Base-by-base conservation (phyloP, 2,329 filamentous ascomycete genomes). In the Talaromyces atroroseus region DNA sequence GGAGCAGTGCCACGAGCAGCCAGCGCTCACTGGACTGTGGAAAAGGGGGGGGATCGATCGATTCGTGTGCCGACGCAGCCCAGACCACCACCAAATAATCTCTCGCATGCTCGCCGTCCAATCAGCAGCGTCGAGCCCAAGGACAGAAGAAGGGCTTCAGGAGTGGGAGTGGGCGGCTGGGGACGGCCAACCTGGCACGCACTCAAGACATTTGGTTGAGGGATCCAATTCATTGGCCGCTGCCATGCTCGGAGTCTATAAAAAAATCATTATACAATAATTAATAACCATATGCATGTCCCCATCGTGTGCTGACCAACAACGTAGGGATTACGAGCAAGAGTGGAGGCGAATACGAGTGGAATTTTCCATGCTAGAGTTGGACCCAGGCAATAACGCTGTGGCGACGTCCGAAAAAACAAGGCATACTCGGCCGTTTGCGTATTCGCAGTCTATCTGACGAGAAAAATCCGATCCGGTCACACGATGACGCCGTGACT, bases 401-500 rank as follows among this genome's bases (percentile, higher is more conserved):
- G 38, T 42, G 38, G 38, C 38, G 38, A 42, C 5, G 12, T 4
- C 36, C n/a, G n/a, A n/a, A n/a, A 40, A 40, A 40, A 40, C 36
- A 40, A 40, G 36, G 36, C 36, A 40, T 40, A n/a, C n/a, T n/a
- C n/a, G n/a, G 38, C 40, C 40, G 40, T 44, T 44, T n/a, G 18
- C 51, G 40, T 42, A 45, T 24, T 6, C 12, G 50, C 24, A 52
- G 12, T 10, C 5, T 10, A n/a, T 40, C 2, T 3, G 5, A 11
- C 14, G 16, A 18, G 2, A n/a, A 36, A 46, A 52, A 52, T 16
- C 50, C 54, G 42, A 46, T 32, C 38, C 44, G 49, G 24, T 56
- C 48, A 50, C 47, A 45, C 26, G 54, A 56, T 56, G 54, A 50
- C 53, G 47, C 53, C 32, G 53, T 23, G 49, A 51, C 49, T 51